Evolutionary conservation across 257 asterid species (phyloP).

Genomic region (Eustoma russellianum): DNA sequence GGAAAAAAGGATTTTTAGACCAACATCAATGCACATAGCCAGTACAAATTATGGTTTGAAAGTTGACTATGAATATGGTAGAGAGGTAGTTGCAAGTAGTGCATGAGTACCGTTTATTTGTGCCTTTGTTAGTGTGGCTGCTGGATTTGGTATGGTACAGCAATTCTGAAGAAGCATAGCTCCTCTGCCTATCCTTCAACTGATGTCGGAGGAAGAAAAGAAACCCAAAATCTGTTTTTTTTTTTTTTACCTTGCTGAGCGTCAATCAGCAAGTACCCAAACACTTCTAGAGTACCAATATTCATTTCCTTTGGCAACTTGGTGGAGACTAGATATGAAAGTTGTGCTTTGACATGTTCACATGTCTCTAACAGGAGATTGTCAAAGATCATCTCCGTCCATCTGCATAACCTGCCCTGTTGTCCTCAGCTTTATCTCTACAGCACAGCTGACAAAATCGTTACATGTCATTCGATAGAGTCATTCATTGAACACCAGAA

Average conservation of each 20-base stretch:
- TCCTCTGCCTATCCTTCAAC: slow-evolving; percentile 38
- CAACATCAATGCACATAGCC: too few relatives aligned
- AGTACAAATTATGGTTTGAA: too few relatives aligned
- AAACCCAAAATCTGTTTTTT: slow-evolving; percentile 29
- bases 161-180: slow-evolving; percentile 63
- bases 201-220: slow-evolving; percentile 29
- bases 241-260: slow-evolving; percentile 49
- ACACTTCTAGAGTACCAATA: not conserved
- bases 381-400: slow-evolving; percentile 33
- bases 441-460: slow-evolving; percentile 69
- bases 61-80: too few relatives aligned
- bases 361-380: slow-evolving; percentile 42
- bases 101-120: not conserved
- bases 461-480: slow-evolving; percentile 56
- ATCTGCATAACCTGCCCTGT: slow-evolving; percentile 48
- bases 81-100: too few relatives aligned
- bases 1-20: too few relatives aligned
- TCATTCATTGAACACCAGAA: slow-evolving; percentile 56
- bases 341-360: slow-evolving; percentile 1
- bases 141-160: slow-evolving; percentile 78
- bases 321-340: not conserved
- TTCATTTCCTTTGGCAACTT: not conserved
- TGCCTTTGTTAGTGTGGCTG: slow-evolving; percentile 73
- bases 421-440: slow-evolving; percentile 84
- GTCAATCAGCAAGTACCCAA: slow-evolving; percentile 41